Evolutionary conservation across 768 basidiomycete genomes (phyloP).

Genomic region (Phylloporus sp.): DNA sequence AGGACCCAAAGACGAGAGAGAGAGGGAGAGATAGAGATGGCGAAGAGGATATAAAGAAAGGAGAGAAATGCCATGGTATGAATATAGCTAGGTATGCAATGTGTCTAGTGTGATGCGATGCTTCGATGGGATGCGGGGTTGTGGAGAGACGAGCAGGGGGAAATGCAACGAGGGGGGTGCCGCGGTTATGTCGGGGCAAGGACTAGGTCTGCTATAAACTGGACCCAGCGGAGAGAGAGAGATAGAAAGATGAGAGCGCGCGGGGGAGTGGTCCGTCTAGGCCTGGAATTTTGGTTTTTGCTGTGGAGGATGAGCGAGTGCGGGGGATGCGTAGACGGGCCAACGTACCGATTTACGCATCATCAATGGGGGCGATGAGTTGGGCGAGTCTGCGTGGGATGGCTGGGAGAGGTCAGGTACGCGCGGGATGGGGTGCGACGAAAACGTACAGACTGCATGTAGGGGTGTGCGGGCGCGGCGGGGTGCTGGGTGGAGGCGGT

Average conservation of each 20-base stretch:
- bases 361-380: conserved; percentile 45
- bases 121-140: conserved; percentile 15
- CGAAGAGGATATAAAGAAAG: not conserved
- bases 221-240: conserved; percentile 8
- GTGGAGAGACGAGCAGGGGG: not conserved
- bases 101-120: conserved; percentile 28
- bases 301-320: conserved; percentile 3
- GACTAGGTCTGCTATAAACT: conserved; percentile 22
- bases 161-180: conserved; percentile 18
- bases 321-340: not conserved
- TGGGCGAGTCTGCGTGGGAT: conserved; percentile 33
- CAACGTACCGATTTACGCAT: conserved; percentile 49
- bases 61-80: conserved; percentile 30
- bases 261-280: conserved; percentile 9
- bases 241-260: not conserved
- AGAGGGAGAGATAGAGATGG: not conserved
- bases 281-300: conserved; percentile 36
- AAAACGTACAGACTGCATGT: conserved; percentile 35
- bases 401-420: conserved; percentile 27
- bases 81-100: conserved; percentile 33
- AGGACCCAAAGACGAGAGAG: conserved; percentile 13
- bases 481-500: conserved; percentile 34
- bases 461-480: conserved; percentile 30
- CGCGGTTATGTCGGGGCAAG: conserved; percentile 11
- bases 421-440: not conserved